These are phyloP conservation scores for Pholiota conissans DNA, from an alignment of 768 basidiomycete genomes.

Conservation along the genomic window DNA sequence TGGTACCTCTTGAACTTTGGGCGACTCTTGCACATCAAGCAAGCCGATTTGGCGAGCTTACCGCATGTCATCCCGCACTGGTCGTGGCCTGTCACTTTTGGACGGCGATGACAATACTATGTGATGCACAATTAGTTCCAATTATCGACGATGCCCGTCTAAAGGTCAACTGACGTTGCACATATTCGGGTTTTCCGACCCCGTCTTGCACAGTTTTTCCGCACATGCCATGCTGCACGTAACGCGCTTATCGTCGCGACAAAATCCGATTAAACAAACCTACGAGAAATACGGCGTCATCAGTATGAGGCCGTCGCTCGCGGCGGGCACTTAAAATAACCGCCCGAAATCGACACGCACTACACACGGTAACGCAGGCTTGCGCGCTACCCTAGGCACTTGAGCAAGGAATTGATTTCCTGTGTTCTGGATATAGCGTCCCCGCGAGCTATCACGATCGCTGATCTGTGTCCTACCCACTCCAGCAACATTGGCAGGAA, in stretches of 20 bases:
- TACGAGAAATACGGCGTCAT: constrained; percentile 1
- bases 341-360: background rate
- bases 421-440: too few relatives aligned
- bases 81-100: constrained; percentile 18
- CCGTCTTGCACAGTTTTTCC: constrained; percentile 20
- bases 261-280: constrained; percentile 20
- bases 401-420: too few relatives aligned
- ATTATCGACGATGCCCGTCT: background rate
- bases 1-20: constrained; percentile 26
- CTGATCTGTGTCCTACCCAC: too few relatives aligned
- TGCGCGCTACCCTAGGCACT: background rate
- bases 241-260: constrained; percentile 17
- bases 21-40: constrained; percentile 27
- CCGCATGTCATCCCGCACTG: constrained; percentile 25
- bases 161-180: constrained; percentile 21
- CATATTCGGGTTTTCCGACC: constrained; percentile 20
- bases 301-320: too few relatives aligned
- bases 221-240: constrained; percentile 27
- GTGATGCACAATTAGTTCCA: background rate
- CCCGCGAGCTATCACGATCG: too few relatives aligned
- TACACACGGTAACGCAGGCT: background rate
- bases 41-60: constrained; percentile 24
- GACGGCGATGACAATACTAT: constrained; percentile 29
- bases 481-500: too few relatives aligned
- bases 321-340: background rate